Evolutionary conservation across 1,284 basidiomycete genomes (phyloP).

Genomic region (Trichosporon sp.): DNA sequence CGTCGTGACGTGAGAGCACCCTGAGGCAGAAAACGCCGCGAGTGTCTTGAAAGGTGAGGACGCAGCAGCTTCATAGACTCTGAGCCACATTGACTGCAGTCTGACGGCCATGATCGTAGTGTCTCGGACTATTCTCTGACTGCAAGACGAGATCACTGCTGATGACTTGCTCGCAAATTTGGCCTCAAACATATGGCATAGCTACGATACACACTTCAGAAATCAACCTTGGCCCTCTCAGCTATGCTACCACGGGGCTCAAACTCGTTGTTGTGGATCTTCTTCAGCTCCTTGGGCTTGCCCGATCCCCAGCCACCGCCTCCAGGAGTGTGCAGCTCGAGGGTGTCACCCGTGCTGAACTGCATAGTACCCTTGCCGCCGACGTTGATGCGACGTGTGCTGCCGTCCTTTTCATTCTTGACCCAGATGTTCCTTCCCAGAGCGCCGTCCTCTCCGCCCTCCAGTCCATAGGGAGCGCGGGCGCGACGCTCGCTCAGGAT

Average conservation of each 20-base stretch:
- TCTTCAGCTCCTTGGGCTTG: not conserved
- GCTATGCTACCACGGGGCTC: conserved; percentile 3
- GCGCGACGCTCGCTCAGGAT: conserved; percentile 48
- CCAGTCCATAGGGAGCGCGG: conserved; percentile 29
- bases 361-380: conserved; percentile 19
- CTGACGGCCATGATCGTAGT: too few species aligned
- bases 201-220: conserved; percentile 57
- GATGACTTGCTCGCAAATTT: too few species aligned
- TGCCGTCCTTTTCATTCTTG: conserved; percentile 53
- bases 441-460: conserved; percentile 25
- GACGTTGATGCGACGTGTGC: conserved; percentile 49
- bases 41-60: too few species aligned
- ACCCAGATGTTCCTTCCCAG: conserved; percentile 31
- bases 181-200: not conserved
- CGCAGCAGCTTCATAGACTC: too few species aligned
- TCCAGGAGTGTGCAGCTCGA: conserved; percentile 36
- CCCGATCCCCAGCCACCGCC: conserved; percentile 30
- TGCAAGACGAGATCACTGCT: too few species aligned
- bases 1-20: too few species aligned
- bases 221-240: conserved; percentile 11
- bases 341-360: conserved; percentile 29
- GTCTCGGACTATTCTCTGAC: too few species aligned
- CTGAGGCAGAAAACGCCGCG: too few species aligned
- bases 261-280: conserved; percentile 6
- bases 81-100: too few species aligned